phyloP scores from a whole-genome alignment of 352 stramenopile genomes.

The Pythium utonaiense region DNA sequence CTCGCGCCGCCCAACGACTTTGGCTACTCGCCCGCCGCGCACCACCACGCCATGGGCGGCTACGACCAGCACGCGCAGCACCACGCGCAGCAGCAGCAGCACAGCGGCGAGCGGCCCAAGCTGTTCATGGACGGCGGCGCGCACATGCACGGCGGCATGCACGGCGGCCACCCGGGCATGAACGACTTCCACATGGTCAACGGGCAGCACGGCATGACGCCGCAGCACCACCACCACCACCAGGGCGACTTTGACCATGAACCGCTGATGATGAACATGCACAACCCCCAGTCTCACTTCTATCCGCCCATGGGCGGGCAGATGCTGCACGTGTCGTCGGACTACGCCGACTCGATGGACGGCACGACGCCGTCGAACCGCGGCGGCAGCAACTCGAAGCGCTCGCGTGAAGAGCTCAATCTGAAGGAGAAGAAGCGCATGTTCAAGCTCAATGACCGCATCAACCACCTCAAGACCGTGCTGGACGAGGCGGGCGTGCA shows the following conservation, averaged over 20 bases:
- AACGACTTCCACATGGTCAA: constrained; percentile 39
- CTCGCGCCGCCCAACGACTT: constrained; percentile 60
- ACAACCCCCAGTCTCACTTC: constrained; percentile 43
- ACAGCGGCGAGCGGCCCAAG: constrained; percentile 58
- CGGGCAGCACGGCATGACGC: constrained; percentile 34
- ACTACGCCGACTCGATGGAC: constrained; percentile 45
- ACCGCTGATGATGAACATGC: constrained; percentile 69
- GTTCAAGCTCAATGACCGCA: constrained; percentile 88
- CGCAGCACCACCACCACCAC: constrained; percentile 39
- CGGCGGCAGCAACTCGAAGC: constrained; percentile 25
- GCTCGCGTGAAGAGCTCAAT: constrained; percentile 77
- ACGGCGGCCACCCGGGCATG: constrained; percentile 20
- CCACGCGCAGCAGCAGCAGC: constrained; percentile 43
- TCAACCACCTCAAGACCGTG: constrained; percentile 37
- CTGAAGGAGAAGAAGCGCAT: constrained; percentile 88
- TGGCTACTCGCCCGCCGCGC: constrained; percentile 45
- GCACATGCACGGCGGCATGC: constrained; percentile 17
- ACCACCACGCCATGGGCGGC: constrained; percentile 25
- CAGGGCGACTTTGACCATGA: constrained; percentile 57
- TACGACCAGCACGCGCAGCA: constrained; percentile 19
- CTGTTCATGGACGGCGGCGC: constrained; percentile 44
- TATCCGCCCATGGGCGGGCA: constrained; percentile 53
- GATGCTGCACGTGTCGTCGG: constrained; percentile 66
- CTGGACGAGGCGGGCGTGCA: constrained; percentile 31
- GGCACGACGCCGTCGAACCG: constrained; percentile 28